These are phyloP conservation scores for Mrakia gelida DNA, from an alignment of 768 basidiomycete genomes.

Conservation along the genomic window DNA sequence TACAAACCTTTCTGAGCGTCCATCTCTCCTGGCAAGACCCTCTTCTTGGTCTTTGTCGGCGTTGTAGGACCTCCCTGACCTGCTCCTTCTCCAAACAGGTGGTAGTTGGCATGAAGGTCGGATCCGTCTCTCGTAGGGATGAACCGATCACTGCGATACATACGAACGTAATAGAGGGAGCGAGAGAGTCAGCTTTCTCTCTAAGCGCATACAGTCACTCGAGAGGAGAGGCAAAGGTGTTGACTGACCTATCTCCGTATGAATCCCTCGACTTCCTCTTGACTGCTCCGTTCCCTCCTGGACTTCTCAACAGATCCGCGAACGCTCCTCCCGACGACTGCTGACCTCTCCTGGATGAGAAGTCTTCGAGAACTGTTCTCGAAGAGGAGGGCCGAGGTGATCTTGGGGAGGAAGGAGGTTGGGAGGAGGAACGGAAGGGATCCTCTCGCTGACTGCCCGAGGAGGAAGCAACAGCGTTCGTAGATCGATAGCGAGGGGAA, in stretches of 20 bases:
- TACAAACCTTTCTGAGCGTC: slow-evolving; percentile 68
- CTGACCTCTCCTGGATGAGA: not conserved
- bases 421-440: not conserved
- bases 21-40: slow-evolving; percentile 47
- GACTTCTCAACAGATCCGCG: not conserved
- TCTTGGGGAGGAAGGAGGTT: not conserved
- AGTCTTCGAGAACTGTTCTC: not conserved
- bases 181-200: slow-evolving; percentile 4
- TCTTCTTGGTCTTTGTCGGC: slow-evolving; percentile 55
- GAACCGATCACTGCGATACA: slow-evolving; percentile 46
- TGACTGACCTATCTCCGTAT: not conserved
- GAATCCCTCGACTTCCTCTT: not conserved
- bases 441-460: not conserved
- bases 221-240: not conserved
- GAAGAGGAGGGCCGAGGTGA: not conserved
- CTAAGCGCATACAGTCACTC: not conserved
- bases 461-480: not conserved
- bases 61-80: slow-evolving; percentile 51
- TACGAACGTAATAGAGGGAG: not conserved
- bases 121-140: slow-evolving; percentile 59
- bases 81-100: slow-evolving; percentile 54
- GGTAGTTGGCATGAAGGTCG: slow-evolving; percentile 61
- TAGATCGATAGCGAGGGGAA: not conserved
- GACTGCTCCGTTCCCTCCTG: not conserved
- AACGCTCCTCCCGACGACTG: not conserved